phyloP scores from a whole-genome alignment of 345 rosid species.

The Corymbia maculata region DNA sequence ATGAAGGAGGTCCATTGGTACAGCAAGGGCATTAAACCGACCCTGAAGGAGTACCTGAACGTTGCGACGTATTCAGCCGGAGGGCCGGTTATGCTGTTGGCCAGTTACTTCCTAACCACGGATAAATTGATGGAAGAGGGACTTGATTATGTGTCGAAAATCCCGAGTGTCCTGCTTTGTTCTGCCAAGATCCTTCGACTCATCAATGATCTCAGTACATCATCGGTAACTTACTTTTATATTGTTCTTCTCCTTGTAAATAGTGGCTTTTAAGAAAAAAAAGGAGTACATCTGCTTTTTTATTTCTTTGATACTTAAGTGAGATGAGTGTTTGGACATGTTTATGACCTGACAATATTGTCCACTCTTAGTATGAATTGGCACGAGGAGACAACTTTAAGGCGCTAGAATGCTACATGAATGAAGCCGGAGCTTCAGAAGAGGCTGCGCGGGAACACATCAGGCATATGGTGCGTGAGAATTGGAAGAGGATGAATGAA shows the following conservation, averaged over 20 bases:
- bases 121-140: neutral
- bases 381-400: slow-evolving; percentile 1
- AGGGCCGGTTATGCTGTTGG: neutral
- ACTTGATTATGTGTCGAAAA: neutral
- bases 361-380: neutral
- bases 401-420: slow-evolving; percentile 5
- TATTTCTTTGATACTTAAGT: neutral
- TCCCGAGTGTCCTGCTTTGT: neutral
- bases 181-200: neutral
- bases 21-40: neutral
- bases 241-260: neutral
- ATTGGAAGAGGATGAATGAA: slow-evolving; percentile 4
- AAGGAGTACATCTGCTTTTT: neutral
- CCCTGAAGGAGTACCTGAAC: slow-evolving; percentile 1
- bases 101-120: neutral
- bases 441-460: neutral
- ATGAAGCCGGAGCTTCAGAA: neutral
- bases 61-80: neutral
- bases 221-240: neutral
- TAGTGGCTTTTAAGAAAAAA: too few species aligned
- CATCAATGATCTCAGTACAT: slow-evolving; percentile 2
- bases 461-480: neutral
- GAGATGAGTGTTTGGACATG: neutral
- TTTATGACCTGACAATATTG: neutral
- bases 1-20: slow-evolving; percentile 4